Evolutionary conservation across 1,139 yeast genomes (phyloP).

Genomic region (Chernovozyma aurita): DNA sequence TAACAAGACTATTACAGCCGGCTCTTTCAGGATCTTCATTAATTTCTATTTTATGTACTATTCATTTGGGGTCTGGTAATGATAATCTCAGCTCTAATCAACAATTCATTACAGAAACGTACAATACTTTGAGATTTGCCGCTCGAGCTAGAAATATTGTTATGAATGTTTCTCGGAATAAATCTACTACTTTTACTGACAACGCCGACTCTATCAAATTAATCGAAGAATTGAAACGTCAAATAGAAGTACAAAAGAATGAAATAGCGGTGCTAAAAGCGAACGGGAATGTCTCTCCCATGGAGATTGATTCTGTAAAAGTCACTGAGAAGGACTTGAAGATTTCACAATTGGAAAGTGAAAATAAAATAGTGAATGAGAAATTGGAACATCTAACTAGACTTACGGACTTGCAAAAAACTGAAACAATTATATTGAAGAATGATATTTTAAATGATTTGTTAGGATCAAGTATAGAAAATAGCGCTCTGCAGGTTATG

Average conservation of each 20-base stretch:
- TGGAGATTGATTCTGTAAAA: neutral
- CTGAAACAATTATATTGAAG: constrained; percentile 50
- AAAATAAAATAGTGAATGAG: constrained; percentile 57
- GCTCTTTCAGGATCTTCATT: constrained; percentile 85
- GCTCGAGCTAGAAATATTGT: constrained; percentile 87
- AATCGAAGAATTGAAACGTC: constrained; percentile 43
- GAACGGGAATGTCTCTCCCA: constrained; percentile 1
- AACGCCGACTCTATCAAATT: constrained; percentile 41
- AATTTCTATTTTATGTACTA: constrained; percentile 85
- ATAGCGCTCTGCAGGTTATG: constrained; percentile 30
- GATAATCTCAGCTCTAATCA: constrained; percentile 19
- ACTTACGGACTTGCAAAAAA: constrained; percentile 52
- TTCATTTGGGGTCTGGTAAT: constrained; percentile 49
- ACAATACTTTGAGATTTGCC: constrained; percentile 86
- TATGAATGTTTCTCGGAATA: constrained; percentile 60
- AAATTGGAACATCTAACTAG: constrained; percentile 66
- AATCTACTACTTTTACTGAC: constrained; percentile 15
- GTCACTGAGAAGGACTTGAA: constrained; percentile 10
- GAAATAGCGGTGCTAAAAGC: constrained; percentile 33
- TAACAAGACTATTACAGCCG: constrained; percentile 84
- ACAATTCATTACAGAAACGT: constrained; percentile 66
- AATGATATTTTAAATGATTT: constrained; percentile 54
- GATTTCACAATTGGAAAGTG: constrained; percentile 51
- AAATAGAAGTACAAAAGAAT: constrained; percentile 40
- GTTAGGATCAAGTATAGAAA: constrained; percentile 32